Conservation (phyloP, 163 green algal species). For the Smithsoniella earleae region DNA sequence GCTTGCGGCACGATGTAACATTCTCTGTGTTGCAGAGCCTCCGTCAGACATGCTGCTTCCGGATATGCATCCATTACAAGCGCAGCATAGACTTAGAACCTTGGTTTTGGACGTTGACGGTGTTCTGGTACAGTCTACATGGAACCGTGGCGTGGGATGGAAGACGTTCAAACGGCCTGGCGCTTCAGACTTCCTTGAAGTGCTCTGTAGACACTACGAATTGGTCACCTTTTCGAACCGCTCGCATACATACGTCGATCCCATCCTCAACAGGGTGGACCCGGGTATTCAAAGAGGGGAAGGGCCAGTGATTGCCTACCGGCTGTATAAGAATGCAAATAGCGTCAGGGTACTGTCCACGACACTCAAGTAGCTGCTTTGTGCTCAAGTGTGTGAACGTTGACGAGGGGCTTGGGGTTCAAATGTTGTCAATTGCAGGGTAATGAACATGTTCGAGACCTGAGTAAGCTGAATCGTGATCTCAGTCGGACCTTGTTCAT, state of each 20-base stretch:
- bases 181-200: conserved; percentile 53
- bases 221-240: conserved; percentile 91
- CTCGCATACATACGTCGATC: conserved; percentile 81
- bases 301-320: conserved; percentile 42
- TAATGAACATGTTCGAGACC: conserved; percentile 77
- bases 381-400: too few species aligned
- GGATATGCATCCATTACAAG: conserved; percentile 59
- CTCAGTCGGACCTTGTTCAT: conserved; percentile 35
- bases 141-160: conserved; percentile 84
- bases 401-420: too few species aligned
- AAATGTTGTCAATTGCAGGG: too few species aligned
- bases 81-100: conserved; percentile 47
- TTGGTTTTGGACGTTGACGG: conserved; percentile 94
- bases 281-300: conserved; percentile 42
- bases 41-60: conserved; percentile 84
- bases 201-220: conserved; percentile 72
- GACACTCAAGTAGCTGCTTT: too few species aligned
- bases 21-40: conserved; percentile 62
- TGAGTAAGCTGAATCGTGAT: conserved; percentile 91
- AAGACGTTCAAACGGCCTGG: conserved; percentile 87
- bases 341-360: neutral
- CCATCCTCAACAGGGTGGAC: conserved; percentile 91
- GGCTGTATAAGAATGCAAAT: conserved; percentile 55
- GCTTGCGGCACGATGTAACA: too few species aligned
- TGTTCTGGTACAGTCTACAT: conserved; percentile 83